phyloP scores from a whole-genome alignment of 352 stramenopile species.

The Phytopythium boreale region DNA sequence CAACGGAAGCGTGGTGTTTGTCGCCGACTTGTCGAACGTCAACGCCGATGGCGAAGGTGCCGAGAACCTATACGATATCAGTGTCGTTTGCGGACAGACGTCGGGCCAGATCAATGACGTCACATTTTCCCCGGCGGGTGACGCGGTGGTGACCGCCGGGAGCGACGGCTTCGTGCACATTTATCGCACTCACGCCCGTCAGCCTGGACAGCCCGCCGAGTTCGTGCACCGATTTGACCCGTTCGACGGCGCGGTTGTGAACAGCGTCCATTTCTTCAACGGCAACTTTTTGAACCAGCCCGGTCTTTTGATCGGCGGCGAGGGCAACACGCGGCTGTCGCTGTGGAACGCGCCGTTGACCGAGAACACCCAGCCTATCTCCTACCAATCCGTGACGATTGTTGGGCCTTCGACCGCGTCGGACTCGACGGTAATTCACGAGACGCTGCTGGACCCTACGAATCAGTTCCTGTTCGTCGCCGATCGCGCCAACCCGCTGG shows the following conservation, averaged over 20 bases:
- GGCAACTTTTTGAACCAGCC: constrained; percentile 37
- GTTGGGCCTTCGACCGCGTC: constrained; percentile 20
- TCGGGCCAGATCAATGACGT: constrained; percentile 75
- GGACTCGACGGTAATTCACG: constrained; percentile 35
- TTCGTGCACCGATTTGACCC: constrained; percentile 80
- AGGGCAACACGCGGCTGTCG: constrained; percentile 60
- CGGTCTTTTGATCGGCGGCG: constrained; percentile 62
- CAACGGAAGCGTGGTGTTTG: constrained; percentile 59
- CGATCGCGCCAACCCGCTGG: constrained; percentile 48
- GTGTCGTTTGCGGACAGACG: constrained; percentile 67
- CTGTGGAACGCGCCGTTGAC: constrained; percentile 57
- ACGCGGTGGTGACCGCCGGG: constrained; percentile 62
- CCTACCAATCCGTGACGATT: constrained; percentile 65
- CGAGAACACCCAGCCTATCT: constrained; percentile 51
- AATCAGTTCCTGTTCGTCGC: constrained; percentile 81
- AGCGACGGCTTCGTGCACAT: constrained; percentile 80
- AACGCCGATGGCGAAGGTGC: constrained; percentile 29
- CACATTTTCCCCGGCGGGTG: constrained; percentile 57
- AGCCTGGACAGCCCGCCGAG: constrained; percentile 48
- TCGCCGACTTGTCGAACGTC: constrained; percentile 56
- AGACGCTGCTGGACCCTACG: constrained; percentile 67
- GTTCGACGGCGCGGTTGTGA: constrained; percentile 64
- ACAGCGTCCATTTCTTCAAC: constrained; percentile 71
- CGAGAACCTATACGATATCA: constrained; percentile 65
- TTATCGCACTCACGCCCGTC: constrained; percentile 53